Base-by-base conservation (phyloP, 2,329 filamentous ascomycete species). In the Magnaporthales sp. region DNA sequence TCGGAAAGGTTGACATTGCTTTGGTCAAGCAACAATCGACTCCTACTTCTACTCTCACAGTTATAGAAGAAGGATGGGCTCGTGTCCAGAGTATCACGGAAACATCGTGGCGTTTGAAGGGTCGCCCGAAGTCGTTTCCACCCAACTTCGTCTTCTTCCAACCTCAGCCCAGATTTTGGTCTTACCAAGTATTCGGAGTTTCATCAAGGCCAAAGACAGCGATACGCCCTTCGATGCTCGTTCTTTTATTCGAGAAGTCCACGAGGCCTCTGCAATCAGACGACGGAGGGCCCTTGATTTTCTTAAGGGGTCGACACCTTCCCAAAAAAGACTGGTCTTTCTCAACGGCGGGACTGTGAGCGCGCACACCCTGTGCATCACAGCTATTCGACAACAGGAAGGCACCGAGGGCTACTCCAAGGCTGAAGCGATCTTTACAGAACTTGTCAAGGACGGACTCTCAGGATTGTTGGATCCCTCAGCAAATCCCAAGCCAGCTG, bases 31-130 rank as follows among this genome's bases (percentile, higher is more conserved):
- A 27, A 27, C 9, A 60, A 15, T 19, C 11, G 10, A 8, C 24
- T 4, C 54, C 54, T 27, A 26, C 24, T 60, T 29, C 15, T 15
- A 24, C 29, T 27, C 24, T 24, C 27, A 19, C 27, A 8, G 13
- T 27, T 13, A 13, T 27, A 13, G 27, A 27, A 60, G 56, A 60
- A 60, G 24, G 56, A 60, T 60, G 56, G 56, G 66, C 71, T 65
- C 70, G 70, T 31, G 68, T 72, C 32, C 13, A 31, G 63, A 64
- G 30, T 74, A 76, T 63, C 70, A 78, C 67, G 85, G 86, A 62
- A 84, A 80, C 72, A 75, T 89, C 66, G 79, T 89, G 65, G 85
- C 86, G 68, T 81, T 89, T 67, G 87, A 89, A 72, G 87, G 87
- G 6, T 79, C 84, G 32, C 71, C 75, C 27, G 82, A 87, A 62